A percentile compares a stretch with the other conserved stretches of the same genome.
Conservation (phyloP, 305 asterid species). For the Coffea humblotiana region DNA sequence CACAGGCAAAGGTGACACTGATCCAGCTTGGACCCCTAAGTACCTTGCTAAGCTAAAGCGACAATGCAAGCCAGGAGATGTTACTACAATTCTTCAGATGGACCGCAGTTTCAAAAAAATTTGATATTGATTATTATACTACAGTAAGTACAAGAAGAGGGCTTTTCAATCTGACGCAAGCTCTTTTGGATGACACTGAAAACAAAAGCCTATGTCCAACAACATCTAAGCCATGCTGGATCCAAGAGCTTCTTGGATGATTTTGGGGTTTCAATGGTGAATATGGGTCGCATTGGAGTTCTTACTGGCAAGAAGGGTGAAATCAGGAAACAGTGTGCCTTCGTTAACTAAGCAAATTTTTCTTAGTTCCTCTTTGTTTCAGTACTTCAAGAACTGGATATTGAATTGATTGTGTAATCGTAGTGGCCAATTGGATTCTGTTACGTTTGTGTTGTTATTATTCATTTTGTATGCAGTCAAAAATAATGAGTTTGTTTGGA, state of each 20-base stretch:
- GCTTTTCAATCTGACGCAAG: slow-evolving; percentile 48
- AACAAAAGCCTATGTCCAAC: slow-evolving; percentile 39
- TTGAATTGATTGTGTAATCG: too few relatives aligned
- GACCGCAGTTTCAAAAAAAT: slow-evolving; percentile 38
- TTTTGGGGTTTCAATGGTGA: slow-evolving; percentile 61
- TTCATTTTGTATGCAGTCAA: too few relatives aligned
- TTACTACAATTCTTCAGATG: slow-evolving; percentile 42
- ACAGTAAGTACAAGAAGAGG: slow-evolving; percentile 39
- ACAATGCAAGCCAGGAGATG: slow-evolving; percentile 35
- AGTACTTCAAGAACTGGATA: too few relatives aligned
- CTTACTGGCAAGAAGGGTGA: slow-evolving; percentile 51
- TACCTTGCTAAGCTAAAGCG: slow-evolving; percentile 6
- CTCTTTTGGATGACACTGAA: slow-evolving; percentile 35
- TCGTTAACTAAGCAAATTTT: slow-evolving; percentile 27
- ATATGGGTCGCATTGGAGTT: slow-evolving; percentile 56
- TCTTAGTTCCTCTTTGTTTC: too few relatives aligned
- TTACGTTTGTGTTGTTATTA: too few relatives aligned
- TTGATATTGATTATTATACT: slow-evolving; percentile 40
- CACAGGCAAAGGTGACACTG: slow-evolving; percentile 36
- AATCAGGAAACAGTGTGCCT: slow-evolving; percentile 51
- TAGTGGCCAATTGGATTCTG: too few relatives aligned
- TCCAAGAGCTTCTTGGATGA: slow-evolving; percentile 37
- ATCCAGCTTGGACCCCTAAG: slow-evolving; percentile 24
- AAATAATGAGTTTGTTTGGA: too few relatives aligned
- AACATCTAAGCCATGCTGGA: slow-evolving; percentile 19